These are phyloP conservation scores for Anisodus tanguticus DNA, from an alignment of 257 asterid species.

Conservation along the genomic window DNA sequence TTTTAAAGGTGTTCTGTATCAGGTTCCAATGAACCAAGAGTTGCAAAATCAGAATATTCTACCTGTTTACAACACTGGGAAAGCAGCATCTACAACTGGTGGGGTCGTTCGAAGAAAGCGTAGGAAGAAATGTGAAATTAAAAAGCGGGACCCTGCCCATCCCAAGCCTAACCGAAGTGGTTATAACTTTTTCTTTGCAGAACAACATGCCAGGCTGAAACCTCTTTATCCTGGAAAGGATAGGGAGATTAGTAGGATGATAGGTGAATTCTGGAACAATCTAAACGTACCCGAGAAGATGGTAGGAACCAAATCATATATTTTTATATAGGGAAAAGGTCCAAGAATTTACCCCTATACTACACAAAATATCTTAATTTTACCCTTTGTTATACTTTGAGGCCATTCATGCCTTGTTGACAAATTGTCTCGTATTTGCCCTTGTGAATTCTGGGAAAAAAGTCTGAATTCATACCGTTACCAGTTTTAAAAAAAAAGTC, in stretches of 20 bases:
- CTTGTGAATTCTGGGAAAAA: not conserved
- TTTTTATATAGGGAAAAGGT: not conserved
- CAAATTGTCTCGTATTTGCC: not conserved
- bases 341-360: not conserved
- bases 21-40: conserved; percentile 43
- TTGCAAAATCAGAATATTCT: conserved; percentile 36
- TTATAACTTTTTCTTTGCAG: conserved; percentile 88
- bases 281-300: conserved; percentile 64
- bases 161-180: conserved; percentile 95
- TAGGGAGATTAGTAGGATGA: conserved; percentile 79
- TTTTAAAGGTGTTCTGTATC: conserved; percentile 80
- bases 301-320: conserved; percentile 45
- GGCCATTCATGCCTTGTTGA: conserved; percentile 2
- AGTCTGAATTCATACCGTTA: not conserved
- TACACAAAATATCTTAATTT: not conserved
- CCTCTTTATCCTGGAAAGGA: conserved; percentile 72
- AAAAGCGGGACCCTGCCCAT: conserved; percentile 78
- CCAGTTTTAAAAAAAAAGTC: not conserved
- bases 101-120: conserved; percentile 60
- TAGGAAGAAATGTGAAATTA: conserved; percentile 73
- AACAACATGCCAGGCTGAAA: conserved; percentile 78
- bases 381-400: not conserved
- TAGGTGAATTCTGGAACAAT: conserved; percentile 87
- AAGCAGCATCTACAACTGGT: conserved; percentile 39
- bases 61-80: conserved; percentile 26